Evolutionary conservation across 192 early-diverging fungal genomes (phyloP).

Genomic region (Coemansia sp.): DNA sequence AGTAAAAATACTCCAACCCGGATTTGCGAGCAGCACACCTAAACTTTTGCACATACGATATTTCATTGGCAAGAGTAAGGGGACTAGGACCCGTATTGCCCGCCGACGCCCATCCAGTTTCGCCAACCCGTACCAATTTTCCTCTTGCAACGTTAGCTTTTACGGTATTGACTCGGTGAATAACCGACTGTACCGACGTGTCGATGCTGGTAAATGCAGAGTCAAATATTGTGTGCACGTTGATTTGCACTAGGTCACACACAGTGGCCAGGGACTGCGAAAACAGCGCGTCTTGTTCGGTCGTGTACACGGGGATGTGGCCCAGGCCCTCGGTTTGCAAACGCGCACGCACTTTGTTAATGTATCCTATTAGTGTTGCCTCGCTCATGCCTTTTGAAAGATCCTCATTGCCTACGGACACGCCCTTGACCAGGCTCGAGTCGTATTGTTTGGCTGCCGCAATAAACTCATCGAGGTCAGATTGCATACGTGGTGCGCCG

Average conservation of each 20-base stretch:
- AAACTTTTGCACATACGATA: conserved; percentile 33
- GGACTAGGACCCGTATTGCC: conserved; percentile 41
- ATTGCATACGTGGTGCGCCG: conserved; percentile 29
- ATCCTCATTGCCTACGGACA: conserved; percentile 54
- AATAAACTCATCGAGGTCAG: conserved; percentile 44
- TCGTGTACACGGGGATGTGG: conserved; percentile 43
- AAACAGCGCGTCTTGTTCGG: conserved; percentile 43
- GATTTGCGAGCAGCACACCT: conserved; percentile 28
- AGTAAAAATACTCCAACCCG: conserved; percentile 47
- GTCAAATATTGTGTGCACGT: conserved; percentile 51
- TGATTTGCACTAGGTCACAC: conserved; percentile 47
- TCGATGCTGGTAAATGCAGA: conserved; percentile 20
- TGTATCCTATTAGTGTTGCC: conserved; percentile 39
- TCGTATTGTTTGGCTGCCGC: conserved; percentile 35
- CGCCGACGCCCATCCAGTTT: conserved; percentile 47
- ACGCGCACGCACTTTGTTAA: conserved; percentile 41
- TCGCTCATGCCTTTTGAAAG: conserved; percentile 42
- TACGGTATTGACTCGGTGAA: not conserved
- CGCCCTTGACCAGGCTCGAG: conserved; percentile 30
- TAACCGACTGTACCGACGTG: conserved; percentile 33
- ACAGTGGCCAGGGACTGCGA: conserved; percentile 25
- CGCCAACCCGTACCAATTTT: conserved; percentile 30
- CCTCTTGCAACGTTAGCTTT: conserved; percentile 11
- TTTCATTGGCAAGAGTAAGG: conserved; percentile 32
- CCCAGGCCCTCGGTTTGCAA: conserved; percentile 43